Percentiles rank a stretch among this genome's conserved stretches.
Evolutionary conservation across 768 basidiomycete species (phyloP).

Genomic region (Melanogaster broomeanus): DNA sequence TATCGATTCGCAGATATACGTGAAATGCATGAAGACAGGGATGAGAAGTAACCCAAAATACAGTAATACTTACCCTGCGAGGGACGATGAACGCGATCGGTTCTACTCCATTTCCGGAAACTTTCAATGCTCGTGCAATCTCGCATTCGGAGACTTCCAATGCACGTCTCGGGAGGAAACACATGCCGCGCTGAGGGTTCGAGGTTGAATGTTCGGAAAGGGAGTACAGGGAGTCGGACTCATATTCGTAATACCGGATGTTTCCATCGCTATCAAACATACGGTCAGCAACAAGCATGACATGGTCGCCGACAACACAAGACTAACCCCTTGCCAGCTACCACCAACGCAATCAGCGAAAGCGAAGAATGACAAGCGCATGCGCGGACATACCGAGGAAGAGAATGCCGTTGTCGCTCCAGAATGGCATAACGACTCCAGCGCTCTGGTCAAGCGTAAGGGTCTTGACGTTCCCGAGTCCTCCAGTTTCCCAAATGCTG

Average conservation of each 20-base stretch:
- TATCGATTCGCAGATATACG: not conserved
- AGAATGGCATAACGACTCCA: conserved; percentile 97
- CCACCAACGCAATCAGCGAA: not conserved
- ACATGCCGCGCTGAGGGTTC: conserved; percentile 96
- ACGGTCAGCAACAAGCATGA: conserved; percentile 1
- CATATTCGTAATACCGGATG: conserved; percentile 96
- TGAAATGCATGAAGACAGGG: not conserved
- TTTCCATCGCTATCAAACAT: conserved; percentile 77
- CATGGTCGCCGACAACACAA: not conserved
- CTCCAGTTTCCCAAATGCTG: conserved; percentile 84
- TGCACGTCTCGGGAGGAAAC: conserved; percentile 91
- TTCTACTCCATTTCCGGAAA: conserved; percentile 72
- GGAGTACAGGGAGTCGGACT: conserved; percentile 75
- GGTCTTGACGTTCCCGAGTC: conserved; percentile 75
- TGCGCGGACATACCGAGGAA: conserved; percentile 62
- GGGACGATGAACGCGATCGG: conserved; percentile 96
- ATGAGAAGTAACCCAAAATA: not conserved
- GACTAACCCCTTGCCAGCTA: conserved; percentile 85
- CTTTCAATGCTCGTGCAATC: conserved; percentile 93
- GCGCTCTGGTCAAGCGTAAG: conserved; percentile 84
- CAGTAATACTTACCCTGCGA: conserved; percentile 61
- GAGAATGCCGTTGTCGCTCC: conserved; percentile 89
- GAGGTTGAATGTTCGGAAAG: conserved; percentile 85
- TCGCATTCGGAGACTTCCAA: conserved; percentile 91
- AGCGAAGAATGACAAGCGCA: conserved; percentile 2